Base-by-base conservation (phyloP, 495 filamentous ascomycete species). In the Lasiosphaeriaceae sp. region DNA sequence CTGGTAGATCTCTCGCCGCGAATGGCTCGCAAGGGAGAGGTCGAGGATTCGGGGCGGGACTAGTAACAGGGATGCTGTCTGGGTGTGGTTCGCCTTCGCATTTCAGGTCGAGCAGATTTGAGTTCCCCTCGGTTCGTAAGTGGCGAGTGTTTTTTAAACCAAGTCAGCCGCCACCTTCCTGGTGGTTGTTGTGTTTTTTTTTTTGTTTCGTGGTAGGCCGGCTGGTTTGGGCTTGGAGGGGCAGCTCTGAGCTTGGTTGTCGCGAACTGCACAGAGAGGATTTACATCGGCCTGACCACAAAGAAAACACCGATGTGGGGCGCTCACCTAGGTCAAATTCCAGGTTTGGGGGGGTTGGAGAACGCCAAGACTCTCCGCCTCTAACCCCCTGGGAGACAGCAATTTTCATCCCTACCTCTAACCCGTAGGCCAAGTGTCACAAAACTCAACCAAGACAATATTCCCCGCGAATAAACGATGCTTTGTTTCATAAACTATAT, bases 261-360 rank as follows among this genome's bases (percentile, higher is more conserved):
- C 39, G 39, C 5, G 26, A 3, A 31, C 39, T 17, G 12, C 14
- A 12, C 8, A 43, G 14, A n/a, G 39, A 16, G 39, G 39, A 43
- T 43, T 14, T 2, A 41, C n/a, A 16, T 14, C 12, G 37, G 37
- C n/a, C 37, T 3, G n/a, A 12, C n/a, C 4, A 12, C 39, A 43
- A 43, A 7, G 39, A 43, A 37, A 53, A 23, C 35, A 12, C 50
- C 21, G 12, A 39, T 12, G 50, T 43, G 50, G 50, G 50, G 50
- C 34, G 16, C 20, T 51, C 49, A 51, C 49, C 49, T 34, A 20
- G 49, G 49, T 34, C 21, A 51, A 51, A n/a, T n/a, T n/a, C n/a
- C n/a, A n/a, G 26, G 9, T 31, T 31, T 31, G 26, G 26, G 26
- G 26, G 26, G 26, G 3, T 45, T 21, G 20, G 20, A 45, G 41